Base-by-base conservation (phyloP, 768 basidiomycete species). In the Heimioporus sp. region DNA sequence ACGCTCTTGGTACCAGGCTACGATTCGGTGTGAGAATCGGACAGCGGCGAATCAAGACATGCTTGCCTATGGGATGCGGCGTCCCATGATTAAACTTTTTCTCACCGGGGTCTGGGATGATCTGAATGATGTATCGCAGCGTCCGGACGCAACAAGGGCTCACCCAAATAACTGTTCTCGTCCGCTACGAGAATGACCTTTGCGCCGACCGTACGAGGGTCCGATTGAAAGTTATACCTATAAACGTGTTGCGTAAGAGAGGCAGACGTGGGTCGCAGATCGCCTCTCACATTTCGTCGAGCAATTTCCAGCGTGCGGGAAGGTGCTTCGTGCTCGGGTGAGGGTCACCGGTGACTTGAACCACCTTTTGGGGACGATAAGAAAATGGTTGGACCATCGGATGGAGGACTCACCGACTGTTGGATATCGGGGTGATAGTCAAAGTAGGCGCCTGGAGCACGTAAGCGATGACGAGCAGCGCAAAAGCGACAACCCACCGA, bases 1-100 rank as follows among this genome's bases (percentile, higher is more conserved):
- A 3, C 75, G 78, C 56, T 86, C 83, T 67, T 92, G 90, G 65
- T 80, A 92, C 91, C 90, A 94, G 19, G 92, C 90, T 90, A 55
- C 15, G 10, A 36, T 13, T 21, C 16, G 32, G n/a, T 13, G 37
- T 58, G 7, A 61, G 42, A 49, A 42, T 35, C 35, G 20, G 10
- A 43, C 28, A 30, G 30, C 8, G 39, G 48, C 19, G 24, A 30
- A 2, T 10, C 15, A 38, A 16, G 15, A 46, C 6, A 40, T 28
- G 58, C 74, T 57, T 65, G 84, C 89, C 87, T 58, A 83, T 80
- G 3, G 92, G 92, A 70, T 91, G 90, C 6, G 91, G 90, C 30
- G 65, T 72, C 12, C 90, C 91, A 61, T 88, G 82, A 57, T 84
- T 67, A 60, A 78, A 86, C 30, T 73, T 75, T 38, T 81, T 58